These are phyloP conservation scores for Wallacemonas rigidus DNA, from an alignment of 208 protist species.

Conservation along the genomic window DNA sequence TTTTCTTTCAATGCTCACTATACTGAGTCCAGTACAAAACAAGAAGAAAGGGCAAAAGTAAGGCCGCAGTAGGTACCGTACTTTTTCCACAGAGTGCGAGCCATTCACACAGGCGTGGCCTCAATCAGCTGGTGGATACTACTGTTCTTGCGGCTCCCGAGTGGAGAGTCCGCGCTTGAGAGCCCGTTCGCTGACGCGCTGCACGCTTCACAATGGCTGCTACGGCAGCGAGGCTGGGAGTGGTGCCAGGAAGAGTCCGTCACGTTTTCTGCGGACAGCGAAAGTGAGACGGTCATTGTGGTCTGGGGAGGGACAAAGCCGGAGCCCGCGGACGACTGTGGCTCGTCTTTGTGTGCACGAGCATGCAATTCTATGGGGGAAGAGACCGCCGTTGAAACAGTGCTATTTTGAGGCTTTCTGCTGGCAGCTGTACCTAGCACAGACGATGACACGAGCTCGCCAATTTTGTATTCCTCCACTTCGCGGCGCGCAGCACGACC, in stretches of 20 bases:
- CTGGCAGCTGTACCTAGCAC: not conserved
- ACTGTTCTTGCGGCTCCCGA: not conserved
- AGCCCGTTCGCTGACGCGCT: constrained; percentile 1
- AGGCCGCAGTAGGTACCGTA: not conserved
- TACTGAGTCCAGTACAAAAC: too few relatives aligned
- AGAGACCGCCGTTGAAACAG: not conserved
- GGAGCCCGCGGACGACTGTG: not conserved
- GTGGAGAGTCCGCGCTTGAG: constrained; percentile 4
- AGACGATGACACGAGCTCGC: constrained; percentile 13
- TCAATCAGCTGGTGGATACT: constrained; percentile 4
- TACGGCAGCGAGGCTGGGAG: not conserved
- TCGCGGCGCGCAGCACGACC: constrained; percentile 9
- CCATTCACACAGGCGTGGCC: not conserved
- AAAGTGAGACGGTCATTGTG: constrained; percentile 5
- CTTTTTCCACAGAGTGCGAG: not conserved
- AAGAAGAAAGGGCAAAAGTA: not conserved
- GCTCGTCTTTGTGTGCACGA: not conserved
- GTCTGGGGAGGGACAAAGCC: constrained; percentile 1
- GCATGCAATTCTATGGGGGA: not conserved
- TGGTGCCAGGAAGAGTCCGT: not conserved
- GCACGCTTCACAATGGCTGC: not conserved
- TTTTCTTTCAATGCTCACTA: not conserved
- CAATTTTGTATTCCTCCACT: constrained; percentile 25
- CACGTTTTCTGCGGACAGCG: constrained; percentile 14
- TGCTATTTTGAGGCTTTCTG: not conserved